Base-by-base conservation (phyloP, 441 rosid genomes). In the Mallotus repandus region DNA sequence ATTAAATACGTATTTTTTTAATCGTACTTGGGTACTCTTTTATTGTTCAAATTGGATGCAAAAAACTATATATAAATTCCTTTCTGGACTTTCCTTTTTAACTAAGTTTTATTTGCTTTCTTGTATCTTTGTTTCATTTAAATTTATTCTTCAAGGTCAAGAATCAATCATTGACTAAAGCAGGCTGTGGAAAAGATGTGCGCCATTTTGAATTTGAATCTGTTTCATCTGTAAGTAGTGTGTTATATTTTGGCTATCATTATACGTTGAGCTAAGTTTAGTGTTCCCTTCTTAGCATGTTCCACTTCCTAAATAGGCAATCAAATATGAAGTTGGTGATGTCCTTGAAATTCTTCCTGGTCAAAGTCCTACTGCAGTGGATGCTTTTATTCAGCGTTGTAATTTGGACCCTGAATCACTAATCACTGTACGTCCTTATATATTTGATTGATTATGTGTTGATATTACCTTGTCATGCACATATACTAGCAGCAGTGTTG, bases 141-240 rank as follows among this genome's bases (percentile, higher is more conserved):
- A 55, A 32, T 68, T 74, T 76, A 48, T 71, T 74, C 66, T 38
- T 84, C 74, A 68, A 91, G 98, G 81, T 84, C 52, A 89, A 83
- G 80, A 93, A 89, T 74, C 82, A 84, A 69, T 81, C 79, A 19
- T 81, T 93, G 90, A 85, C 93, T 73, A 88, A 81, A 74, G 79
- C 60, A 70, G 91, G 81, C 72, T 75, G 83, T 71, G 90, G 88
- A 75, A 96, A 89, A 83, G 98, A 91, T 83, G 98, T 96, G 70
- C 93, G 86, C 55, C 97, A 91, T 83, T 90, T 96, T 50, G 98
- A 91, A 81, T 91, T 96, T 78, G 94, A 93, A 58, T 91, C 84
- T 83, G 81, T 77, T 83, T 86, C 96, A 63, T 56, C 84, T 16
- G 99, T 93, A 81, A 88, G 96, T 83, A 73, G 57, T 80, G 76